Evolutionary conservation across 805 yeast species (phyloP).

Genomic region (Metschnikowia matae): DNA sequence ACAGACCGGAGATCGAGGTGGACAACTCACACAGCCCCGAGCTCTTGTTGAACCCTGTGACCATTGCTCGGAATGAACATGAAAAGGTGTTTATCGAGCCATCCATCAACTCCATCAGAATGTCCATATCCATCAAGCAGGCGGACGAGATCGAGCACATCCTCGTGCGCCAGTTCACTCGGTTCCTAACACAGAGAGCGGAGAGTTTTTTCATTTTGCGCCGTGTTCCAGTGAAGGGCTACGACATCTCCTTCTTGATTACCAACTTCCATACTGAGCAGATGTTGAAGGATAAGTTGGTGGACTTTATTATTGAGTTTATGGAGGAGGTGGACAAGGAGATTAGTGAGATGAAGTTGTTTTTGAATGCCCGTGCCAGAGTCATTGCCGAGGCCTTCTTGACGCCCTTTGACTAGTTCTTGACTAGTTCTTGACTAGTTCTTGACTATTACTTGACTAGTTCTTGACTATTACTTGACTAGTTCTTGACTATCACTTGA

Average conservation of each 20-base stretch:
- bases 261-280: conserved; percentile 94
- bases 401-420: conserved; percentile 69
- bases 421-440: no score
- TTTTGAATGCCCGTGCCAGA: conserved; percentile 95
- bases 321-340: conserved; percentile 99
- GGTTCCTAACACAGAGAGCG: conserved; percentile 92
- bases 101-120: conserved; percentile 86
- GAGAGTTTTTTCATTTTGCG: conserved; percentile 90
- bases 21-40: conserved; percentile 68
- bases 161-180: conserved; percentile 88
- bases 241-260: conserved; percentile 87
- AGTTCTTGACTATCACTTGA: no score
- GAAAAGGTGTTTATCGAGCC: conserved; percentile 92
- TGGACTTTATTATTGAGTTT: conserved; percentile 94
- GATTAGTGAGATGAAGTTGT: conserved; percentile 96
- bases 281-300: conserved; percentile 91
- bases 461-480: no score
- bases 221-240: conserved; percentile 85
- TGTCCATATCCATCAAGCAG: conserved; percentile 90
- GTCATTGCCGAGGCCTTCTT: conserved; percentile 95
- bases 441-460: no score
- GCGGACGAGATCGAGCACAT: conserved; percentile 96
- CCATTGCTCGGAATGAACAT: conserved; percentile 87
- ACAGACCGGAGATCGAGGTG: conserved; percentile 93
- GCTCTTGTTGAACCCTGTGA: conserved; percentile 82